Percentiles rank a stretch among this genome's conserved stretches.
These are phyloP conservation scores for Candida alai DNA, from an alignment of 805 yeast genomes.

Conservation along the genomic window DNA sequence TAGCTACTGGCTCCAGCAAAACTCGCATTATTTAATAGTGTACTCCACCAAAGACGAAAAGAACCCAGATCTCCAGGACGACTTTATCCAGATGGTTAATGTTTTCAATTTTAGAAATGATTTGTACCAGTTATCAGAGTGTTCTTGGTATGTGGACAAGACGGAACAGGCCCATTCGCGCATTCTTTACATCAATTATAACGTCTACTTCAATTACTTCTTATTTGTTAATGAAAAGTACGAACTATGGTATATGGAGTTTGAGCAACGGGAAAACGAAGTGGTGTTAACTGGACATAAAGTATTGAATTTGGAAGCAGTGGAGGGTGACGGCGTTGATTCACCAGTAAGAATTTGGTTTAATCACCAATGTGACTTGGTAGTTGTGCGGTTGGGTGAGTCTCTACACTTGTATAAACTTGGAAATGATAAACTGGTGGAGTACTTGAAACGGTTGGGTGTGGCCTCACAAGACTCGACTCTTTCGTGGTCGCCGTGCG, in stretches of 20 bases:
- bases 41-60: conserved; percentile 17
- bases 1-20: conserved; percentile 34
- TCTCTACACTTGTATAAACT: conserved; percentile 10
- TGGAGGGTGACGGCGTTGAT: not conserved
- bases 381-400: conserved; percentile 13
- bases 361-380: conserved; percentile 22
- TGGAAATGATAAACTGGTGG: conserved; percentile 6
- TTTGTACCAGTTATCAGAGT: conserved; percentile 21
- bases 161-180: conserved; percentile 12
- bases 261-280: conserved; percentile 9
- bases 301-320: conserved; percentile 6
- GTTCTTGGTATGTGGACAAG: conserved; percentile 33
- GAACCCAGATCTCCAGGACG: conserved; percentile 7
- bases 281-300: conserved; percentile 15
- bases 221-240: conserved; percentile 22
- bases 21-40: conserved; percentile 36
- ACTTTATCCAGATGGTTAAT: conserved; percentile 31
- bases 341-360: conserved; percentile 11
- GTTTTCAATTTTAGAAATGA: conserved; percentile 27
- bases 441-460: conserved; percentile 12
- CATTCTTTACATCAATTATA: conserved; percentile 22
- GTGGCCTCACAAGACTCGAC: conserved; percentile 2
- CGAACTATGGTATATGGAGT: conserved; percentile 24
- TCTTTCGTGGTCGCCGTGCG: conserved; percentile 34
- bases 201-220: conserved; percentile 22